phyloP scores from a whole-genome alignment of 2,329 filamentous ascomycete species.

The Botrytis fabae region DNA sequence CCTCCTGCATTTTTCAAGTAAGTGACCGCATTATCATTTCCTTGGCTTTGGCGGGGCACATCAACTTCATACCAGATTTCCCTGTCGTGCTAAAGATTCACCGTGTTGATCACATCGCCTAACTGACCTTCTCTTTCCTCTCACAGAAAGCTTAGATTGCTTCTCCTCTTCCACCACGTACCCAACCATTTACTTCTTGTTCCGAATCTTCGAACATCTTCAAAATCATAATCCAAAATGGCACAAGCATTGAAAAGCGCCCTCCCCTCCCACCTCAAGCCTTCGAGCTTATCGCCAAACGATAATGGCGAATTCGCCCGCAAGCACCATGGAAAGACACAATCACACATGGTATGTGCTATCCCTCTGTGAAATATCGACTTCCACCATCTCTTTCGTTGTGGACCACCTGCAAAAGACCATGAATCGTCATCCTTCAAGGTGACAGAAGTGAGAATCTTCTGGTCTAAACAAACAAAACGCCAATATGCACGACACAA shows the following conservation, averaged over 20 bases:
- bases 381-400: neutral
- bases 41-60: constrained; percentile 16
- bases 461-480: neutral
- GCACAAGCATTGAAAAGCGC: constrained; percentile 70
- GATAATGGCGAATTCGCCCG: constrained; percentile 53
- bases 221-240: constrained; percentile 50
- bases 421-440: neutral
- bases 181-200: constrained; percentile 6
- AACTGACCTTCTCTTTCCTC: constrained; percentile 12
- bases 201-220: constrained; percentile 11
- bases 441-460: neutral
- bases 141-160: constrained; percentile 15
- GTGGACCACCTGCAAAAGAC: neutral
- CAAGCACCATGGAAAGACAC: constrained; percentile 81
- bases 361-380: constrained; percentile 1
- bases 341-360: constrained; percentile 77
- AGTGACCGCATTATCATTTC: neutral
- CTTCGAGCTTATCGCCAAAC: constrained; percentile 40
- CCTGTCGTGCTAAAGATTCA: constrained; percentile 14
- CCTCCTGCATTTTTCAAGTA: neutral
- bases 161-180: constrained; percentile 7
- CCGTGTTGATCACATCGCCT: constrained; percentile 19
- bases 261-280: constrained; percentile 79
- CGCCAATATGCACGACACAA: neutral
- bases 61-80: constrained; percentile 9